phyloP scores from a whole-genome alignment of 1,284 basidiomycete genomes.

The Austroboletus sp. region DNA sequence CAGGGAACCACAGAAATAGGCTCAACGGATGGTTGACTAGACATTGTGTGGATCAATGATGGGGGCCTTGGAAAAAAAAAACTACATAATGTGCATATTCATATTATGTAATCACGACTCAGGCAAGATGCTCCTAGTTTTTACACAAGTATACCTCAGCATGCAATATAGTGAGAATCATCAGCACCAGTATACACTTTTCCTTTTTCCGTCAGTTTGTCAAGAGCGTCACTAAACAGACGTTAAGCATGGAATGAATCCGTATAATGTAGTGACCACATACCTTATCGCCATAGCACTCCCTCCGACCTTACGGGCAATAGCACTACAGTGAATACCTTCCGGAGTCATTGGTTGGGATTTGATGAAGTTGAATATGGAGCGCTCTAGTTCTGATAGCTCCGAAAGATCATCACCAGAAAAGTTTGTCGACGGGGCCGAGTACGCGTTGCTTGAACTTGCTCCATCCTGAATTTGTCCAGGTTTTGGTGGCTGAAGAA shows the following conservation, averaged over 20 bases:
- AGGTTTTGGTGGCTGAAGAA: conserved; percentile 24
- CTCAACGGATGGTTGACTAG: conserved; percentile 10
- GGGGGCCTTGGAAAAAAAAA: not conserved
- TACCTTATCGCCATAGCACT: conserved; percentile 48
- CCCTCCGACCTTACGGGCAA: conserved; percentile 46
- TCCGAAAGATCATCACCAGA: conserved; percentile 46
- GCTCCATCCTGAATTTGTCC: conserved; percentile 20
- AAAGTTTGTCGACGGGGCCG: conserved; percentile 21
- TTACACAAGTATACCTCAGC: not conserved
- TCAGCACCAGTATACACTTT: conserved; percentile 63
- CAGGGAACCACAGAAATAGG: not conserved
- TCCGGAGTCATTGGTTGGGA: conserved; percentile 40
- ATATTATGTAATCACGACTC: not conserved
- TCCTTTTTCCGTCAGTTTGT: conserved; percentile 63
- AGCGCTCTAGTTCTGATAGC: conserved; percentile 56
- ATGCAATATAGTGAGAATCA: conserved; percentile 48
- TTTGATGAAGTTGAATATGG: conserved; percentile 58
- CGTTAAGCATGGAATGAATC: not conserved
- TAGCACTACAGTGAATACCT: conserved; percentile 58
- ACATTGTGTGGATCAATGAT: conserved; percentile 8
- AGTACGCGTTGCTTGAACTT: conserved; percentile 25
- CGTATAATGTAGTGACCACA: conserved; percentile 9
- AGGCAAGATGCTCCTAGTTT: not conserved
- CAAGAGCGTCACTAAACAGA: conserved; percentile 52
- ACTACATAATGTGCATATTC: no score